A percentile compares a stretch with the other conserved stretches of the same genome.
These are phyloP conservation scores for Penicillium turbatum DNA, from an alignment of 495 filamentous ascomycete species.

Conservation along the genomic window DNA sequence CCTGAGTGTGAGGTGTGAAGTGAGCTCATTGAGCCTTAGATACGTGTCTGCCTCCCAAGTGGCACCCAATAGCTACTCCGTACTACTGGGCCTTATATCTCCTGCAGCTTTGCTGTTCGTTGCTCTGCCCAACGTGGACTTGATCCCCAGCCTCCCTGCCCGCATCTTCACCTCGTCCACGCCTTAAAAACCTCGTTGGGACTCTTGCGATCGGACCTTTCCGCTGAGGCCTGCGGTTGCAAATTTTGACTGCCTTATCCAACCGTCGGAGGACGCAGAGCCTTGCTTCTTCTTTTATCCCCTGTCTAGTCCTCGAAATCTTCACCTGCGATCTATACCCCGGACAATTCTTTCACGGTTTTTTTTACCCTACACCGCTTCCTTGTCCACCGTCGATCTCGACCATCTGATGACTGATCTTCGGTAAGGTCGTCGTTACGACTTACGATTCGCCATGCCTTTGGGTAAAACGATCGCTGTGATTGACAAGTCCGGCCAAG, in stretches of 20 bases:
- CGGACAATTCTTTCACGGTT: not conserved
- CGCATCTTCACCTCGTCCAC: slow-evolving; percentile 6
- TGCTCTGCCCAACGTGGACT: slow-evolving; percentile 27
- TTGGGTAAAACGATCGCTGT: slow-evolving; percentile 77
- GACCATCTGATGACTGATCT: slow-evolving; percentile 17
- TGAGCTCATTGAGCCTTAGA: slow-evolving; percentile 18
- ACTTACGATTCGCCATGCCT: slow-evolving; percentile 31
- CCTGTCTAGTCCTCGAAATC: not conserved
- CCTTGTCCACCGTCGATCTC: slow-evolving; percentile 8
- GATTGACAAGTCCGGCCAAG: slow-evolving; percentile 87
- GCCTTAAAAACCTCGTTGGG: slow-evolving; percentile 1
- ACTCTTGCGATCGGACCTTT: slow-evolving; percentile 14
- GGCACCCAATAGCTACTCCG: slow-evolving; percentile 27
- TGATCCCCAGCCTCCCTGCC: slow-evolving; percentile 21
- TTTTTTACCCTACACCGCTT: slow-evolving; percentile 18
- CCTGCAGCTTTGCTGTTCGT: slow-evolving; percentile 20
- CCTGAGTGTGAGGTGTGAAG: slow-evolving; percentile 5
- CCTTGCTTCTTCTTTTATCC: slow-evolving; percentile 12
- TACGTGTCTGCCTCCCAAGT: slow-evolving; percentile 27
- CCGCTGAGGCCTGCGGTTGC: slow-evolving; percentile 13
- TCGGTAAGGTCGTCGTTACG: slow-evolving; percentile 11
- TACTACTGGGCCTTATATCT: slow-evolving; percentile 14
- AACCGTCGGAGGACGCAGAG: not conserved
- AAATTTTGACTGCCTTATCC: slow-evolving; percentile 6
- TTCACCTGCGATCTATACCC: slow-evolving; percentile 4